Conservation (phyloP, 164 flowering plant genomes). For the Kingdonia uniflora region DNA sequence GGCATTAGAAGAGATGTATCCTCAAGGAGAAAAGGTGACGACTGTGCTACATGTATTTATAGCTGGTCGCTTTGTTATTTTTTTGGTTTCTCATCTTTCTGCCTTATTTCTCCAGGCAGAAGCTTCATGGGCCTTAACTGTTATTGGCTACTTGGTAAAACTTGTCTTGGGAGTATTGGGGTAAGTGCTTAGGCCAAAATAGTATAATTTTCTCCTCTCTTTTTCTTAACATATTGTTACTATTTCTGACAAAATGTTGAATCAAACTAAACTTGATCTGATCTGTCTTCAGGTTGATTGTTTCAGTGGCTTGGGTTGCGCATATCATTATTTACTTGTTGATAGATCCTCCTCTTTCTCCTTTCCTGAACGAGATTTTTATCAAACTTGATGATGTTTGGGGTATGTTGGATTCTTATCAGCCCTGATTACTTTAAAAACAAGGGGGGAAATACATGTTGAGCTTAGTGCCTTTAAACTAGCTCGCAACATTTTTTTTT, state of each 20-base stretch:
- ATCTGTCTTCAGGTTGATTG: conserved; percentile 52
- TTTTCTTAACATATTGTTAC: no score
- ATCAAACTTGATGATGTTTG: conserved; percentile 85
- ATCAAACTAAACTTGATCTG: no score
- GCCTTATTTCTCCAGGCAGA: conserved; percentile 56
- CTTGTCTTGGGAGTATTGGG: conserved; percentile 77
- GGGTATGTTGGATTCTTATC: no score
- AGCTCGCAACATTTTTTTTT: no score
- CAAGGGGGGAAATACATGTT: no score
- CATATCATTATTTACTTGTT: conserved; percentile 85
- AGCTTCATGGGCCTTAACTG: conserved; percentile 93
- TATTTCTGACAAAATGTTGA: no score
- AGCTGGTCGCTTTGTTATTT: not conserved
- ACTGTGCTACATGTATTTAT: not conserved
- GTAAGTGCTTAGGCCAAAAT: no score
- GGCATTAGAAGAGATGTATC: conserved; percentile 95
- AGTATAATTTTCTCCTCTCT: no score
- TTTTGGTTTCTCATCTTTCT: conserved; percentile 4
- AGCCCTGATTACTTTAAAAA: no score
- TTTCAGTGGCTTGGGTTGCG: conserved; percentile 93
- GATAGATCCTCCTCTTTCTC: conserved; percentile 78
- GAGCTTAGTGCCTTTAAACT: no score
- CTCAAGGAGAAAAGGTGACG: conserved; percentile 93
- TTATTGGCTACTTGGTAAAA: conserved; percentile 91
- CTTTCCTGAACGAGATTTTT: conserved; percentile 90